A percentile compares a stretch with the other conserved stretches of the same genome.
phyloP scores from a whole-genome alignment of 139 green algal species.

The Coccomyxa sp. region DNA sequence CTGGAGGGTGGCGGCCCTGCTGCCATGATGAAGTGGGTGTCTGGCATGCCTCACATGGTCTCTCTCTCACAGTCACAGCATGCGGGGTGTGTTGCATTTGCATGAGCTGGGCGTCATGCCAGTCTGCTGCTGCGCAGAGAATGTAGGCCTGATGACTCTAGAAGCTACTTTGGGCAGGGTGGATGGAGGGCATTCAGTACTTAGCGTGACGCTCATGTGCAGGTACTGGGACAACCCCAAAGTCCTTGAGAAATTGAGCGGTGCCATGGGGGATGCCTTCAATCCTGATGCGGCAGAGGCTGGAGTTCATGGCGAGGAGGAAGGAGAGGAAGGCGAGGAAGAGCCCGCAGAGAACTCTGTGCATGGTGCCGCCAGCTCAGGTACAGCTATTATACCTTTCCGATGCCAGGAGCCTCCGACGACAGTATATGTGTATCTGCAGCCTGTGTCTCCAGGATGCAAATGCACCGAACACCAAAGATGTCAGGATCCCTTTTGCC shows the following conservation, averaged over 20 bases:
- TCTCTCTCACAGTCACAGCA: too few relatives aligned
- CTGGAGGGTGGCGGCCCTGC: conserved; percentile 85
- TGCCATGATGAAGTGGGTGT: conserved; percentile 95
- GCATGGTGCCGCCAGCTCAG: conserved; percentile 58
- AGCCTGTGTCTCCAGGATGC: not conserved
- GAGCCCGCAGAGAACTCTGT: conserved; percentile 49
- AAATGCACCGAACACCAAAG: not conserved
- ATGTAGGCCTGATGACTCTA: too few relatives aligned
- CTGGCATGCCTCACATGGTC: too few relatives aligned
- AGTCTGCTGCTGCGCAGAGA: too few relatives aligned
- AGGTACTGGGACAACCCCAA: conserved; percentile 94
- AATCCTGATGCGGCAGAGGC: conserved; percentile 4
- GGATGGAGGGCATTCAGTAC: too few relatives aligned
- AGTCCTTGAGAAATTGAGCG: conserved; percentile 88
- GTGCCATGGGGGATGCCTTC: conserved; percentile 56
- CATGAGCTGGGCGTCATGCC: too few relatives aligned
- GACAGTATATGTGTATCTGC: too few relatives aligned
- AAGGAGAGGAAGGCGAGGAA: conserved; percentile 46
- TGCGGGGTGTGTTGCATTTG: too few relatives aligned
- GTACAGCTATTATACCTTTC: too few relatives aligned
- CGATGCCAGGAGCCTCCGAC: too few relatives aligned
- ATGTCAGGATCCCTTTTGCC: not conserved
- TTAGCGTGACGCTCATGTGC: too few relatives aligned
- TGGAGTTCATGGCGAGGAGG: conserved; percentile 31
- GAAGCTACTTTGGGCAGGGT: too few relatives aligned